Evolutionary conservation across 257 asterid species (phyloP).

Genomic region (Solanum pinnatisectum): DNA sequence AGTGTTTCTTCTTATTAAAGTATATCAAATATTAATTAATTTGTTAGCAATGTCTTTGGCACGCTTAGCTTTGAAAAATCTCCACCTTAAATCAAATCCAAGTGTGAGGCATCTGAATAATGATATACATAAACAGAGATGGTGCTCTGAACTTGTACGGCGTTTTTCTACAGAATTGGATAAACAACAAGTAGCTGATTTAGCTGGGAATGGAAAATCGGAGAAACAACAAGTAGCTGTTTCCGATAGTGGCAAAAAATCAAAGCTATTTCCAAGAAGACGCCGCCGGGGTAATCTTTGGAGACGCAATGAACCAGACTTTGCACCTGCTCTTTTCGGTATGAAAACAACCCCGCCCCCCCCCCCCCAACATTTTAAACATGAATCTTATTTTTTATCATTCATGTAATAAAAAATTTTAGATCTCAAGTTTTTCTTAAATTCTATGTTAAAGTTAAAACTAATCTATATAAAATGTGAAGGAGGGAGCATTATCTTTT

Average conservation of each 20-base stretch:
- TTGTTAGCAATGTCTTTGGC: constrained; percentile 15
- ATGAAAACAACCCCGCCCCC: not conserved
- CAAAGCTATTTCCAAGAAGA: constrained; percentile 9
- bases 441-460: no score
- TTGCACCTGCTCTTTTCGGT: constrained; percentile 20
- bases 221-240: constrained; percentile 6
- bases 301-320: not conserved
- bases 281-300: constrained; percentile 8
- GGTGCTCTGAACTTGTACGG: constrained; percentile 6
- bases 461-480: no score
- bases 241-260: constrained; percentile 12
- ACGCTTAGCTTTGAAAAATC: constrained; percentile 14
- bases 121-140: constrained; percentile 6
- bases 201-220: not conserved
- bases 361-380: no score
- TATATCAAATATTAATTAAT: not conserved
- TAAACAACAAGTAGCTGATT: not conserved
- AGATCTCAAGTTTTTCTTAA: no score
- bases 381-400: no score
- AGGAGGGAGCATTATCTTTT: no score
- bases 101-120: not conserved
- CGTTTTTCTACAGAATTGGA: constrained; percentile 3
- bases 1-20: not conserved
- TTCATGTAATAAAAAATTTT: no score
- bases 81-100: constrained; percentile 3